Conservation (phyloP, 23 red algal species). For the Cyanidiococcus yangmingshanensis region DNA sequence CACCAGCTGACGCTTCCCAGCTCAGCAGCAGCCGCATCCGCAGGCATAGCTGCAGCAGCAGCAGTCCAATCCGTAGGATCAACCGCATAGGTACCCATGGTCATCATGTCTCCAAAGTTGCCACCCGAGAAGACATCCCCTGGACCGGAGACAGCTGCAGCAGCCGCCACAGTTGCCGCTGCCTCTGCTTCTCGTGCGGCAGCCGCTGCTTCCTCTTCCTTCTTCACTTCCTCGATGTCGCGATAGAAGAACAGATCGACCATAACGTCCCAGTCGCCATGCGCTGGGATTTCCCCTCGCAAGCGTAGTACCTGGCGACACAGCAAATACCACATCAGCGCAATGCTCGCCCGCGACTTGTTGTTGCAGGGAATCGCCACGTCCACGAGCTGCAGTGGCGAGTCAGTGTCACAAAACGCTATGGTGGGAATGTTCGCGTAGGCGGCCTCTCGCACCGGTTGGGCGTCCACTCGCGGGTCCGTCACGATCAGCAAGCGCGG, state of each 20-base stretch:
- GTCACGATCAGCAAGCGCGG: slow-evolving; percentile 92
- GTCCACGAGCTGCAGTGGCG: slow-evolving; percentile 75
- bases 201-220: slow-evolving; percentile 70
- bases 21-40: background rate
- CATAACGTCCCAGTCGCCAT: slow-evolving; percentile 86
- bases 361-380: slow-evolving; percentile 98
- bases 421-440: slow-evolving; percentile 94
- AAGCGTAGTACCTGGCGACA: slow-evolving; percentile 79
- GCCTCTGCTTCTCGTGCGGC: slow-evolving; percentile 32
- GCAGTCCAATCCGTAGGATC: slow-evolving; percentile 4
- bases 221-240: slow-evolving; percentile 89
- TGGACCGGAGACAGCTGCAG: background rate
- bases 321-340: slow-evolving; percentile 87
- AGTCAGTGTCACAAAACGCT: slow-evolving; percentile 98
- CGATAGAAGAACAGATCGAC: slow-evolving; percentile 99
- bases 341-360: slow-evolving; percentile 75
- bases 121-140: background rate
- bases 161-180: slow-evolving; percentile 28
- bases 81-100: background rate
- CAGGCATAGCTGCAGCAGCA: background rate
- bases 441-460: slow-evolving; percentile 80
- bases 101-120: slow-evolving; percentile 4
- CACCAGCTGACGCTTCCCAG: slow-evolving; percentile 13
- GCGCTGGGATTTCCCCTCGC: slow-evolving; percentile 55
- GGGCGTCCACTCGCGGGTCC: slow-evolving; percentile 83